Conservation (phyloP, 345 rosid species). For the Psidium friedrichsthalianum region DNA sequence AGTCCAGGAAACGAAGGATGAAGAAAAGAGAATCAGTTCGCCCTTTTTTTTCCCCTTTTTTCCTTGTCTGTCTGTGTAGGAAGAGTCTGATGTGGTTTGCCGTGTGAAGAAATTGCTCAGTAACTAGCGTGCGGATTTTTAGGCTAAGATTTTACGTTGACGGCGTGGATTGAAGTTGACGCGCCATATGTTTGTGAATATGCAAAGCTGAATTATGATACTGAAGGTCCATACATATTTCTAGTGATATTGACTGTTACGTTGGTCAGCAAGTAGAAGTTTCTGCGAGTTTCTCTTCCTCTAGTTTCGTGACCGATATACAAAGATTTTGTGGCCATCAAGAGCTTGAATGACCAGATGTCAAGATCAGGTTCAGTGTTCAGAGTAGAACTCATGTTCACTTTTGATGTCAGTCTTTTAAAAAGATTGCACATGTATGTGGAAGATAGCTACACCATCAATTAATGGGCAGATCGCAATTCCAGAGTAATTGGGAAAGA, state of each 20-base stretch:
- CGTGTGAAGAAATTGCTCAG: background rate
- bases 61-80: background rate
- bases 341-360: background rate
- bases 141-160: background rate
- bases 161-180: background rate
- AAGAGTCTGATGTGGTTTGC: background rate
- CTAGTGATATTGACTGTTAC: background rate
- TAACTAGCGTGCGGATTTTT: background rate
- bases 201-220: background rate
- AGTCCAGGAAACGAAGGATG: background rate
- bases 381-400: background rate
- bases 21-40: background rate
- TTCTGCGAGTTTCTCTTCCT: background rate
- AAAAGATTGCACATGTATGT: background rate
- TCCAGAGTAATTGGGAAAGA: background rate
- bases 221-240: background rate
- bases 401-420: background rate
- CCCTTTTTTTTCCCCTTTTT: background rate
- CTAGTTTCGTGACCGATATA: background rate
- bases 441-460: background rate
- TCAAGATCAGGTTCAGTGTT: background rate
- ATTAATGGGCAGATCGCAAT: background rate
- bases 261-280: background rate
- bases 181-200: background rate
- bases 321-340: background rate